A percentile compares a stretch with the other conserved stretches of the same genome.
Conservation (phyloP, 805 yeast species). For the Sugiyamaella chiloensis region DNA sequence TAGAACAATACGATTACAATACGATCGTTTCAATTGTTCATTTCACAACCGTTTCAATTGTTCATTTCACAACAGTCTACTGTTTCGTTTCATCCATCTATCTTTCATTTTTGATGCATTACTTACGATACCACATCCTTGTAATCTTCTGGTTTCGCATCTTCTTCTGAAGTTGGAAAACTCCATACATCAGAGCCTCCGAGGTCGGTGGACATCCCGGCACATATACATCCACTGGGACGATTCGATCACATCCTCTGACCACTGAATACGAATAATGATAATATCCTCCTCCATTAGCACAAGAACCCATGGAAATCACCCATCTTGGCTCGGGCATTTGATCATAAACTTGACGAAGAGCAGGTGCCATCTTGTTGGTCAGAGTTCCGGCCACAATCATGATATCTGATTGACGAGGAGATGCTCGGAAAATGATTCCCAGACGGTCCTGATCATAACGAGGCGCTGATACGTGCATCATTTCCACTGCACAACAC, state of each 20-base stretch:
- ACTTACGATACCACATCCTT: conserved; percentile 79
- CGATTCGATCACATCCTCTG: conserved; percentile 83
- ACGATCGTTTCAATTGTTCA: no score
- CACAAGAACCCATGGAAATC: conserved; percentile 91
- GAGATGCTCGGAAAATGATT: conserved; percentile 89
- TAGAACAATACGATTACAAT: no score
- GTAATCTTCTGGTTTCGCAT: conserved; percentile 79
- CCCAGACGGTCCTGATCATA: conserved; percentile 92
- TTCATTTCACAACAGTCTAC: no score
- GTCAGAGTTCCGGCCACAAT: conserved; percentile 91
- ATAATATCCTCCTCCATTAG: conserved; percentile 91
- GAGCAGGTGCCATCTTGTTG: conserved; percentile 90
- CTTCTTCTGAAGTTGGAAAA: conserved; percentile 84
- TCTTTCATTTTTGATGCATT: no score
- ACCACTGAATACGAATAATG: conserved; percentile 87
- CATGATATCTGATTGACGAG: conserved; percentile 89
- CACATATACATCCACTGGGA: conserved; percentile 86
- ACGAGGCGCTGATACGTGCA: conserved; percentile 88
- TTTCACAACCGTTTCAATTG: no score
- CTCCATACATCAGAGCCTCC: conserved; percentile 88
- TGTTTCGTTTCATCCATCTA: no score
- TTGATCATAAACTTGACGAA: conserved; percentile 89
- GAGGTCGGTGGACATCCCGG: conserved; percentile 94
- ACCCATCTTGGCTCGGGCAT: conserved; percentile 97
- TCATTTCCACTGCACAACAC: conserved; percentile 93